phyloP scores from a whole-genome alignment of 352 stramenopile genomes.

The Sclerospora graminicola region DNA sequence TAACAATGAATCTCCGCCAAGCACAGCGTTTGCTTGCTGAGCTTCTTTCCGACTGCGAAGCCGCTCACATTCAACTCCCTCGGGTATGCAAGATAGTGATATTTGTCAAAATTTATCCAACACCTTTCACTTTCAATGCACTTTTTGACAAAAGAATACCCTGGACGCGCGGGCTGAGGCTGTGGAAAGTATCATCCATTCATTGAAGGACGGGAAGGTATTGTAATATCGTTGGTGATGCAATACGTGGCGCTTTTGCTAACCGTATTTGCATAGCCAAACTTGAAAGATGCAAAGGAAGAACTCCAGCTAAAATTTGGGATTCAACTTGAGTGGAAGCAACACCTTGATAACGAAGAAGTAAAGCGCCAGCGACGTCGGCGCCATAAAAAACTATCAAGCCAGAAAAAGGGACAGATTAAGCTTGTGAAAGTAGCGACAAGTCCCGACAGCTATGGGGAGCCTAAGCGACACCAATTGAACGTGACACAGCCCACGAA shows the following conservation, averaged over 20 bases:
- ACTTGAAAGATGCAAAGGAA: conserved; percentile 38
- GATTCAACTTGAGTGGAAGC: conserved; percentile 40
- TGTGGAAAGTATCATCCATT: conserved; percentile 31
- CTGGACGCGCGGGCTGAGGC: conserved; percentile 27
- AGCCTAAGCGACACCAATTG: not conserved
- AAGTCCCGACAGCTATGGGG: not conserved
- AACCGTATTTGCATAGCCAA: conserved; percentile 9
- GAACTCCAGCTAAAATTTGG: conserved; percentile 47
- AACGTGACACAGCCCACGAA: not conserved
- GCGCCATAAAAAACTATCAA: conserved; percentile 12
- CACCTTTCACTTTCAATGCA: not conserved
- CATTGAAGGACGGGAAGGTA: conserved; percentile 32
- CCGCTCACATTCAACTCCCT: conserved; percentile 43
- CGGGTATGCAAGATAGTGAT: conserved; percentile 10
- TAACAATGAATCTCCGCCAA: conserved; percentile 53
- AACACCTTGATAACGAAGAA: conserved; percentile 30
- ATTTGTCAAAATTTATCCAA: not conserved
- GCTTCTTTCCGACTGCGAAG: conserved; percentile 50
- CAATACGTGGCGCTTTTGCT: not conserved
- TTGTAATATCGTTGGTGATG: not conserved
- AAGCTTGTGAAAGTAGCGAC: not conserved
- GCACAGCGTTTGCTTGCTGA: conserved; percentile 49
- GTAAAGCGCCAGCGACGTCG: conserved; percentile 26
- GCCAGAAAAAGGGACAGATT: conserved; percentile 1
- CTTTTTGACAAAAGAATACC: conserved; percentile 17